phyloP scores from a whole-genome alignment of 345 rosid species.

The Salix caprea region DNA sequence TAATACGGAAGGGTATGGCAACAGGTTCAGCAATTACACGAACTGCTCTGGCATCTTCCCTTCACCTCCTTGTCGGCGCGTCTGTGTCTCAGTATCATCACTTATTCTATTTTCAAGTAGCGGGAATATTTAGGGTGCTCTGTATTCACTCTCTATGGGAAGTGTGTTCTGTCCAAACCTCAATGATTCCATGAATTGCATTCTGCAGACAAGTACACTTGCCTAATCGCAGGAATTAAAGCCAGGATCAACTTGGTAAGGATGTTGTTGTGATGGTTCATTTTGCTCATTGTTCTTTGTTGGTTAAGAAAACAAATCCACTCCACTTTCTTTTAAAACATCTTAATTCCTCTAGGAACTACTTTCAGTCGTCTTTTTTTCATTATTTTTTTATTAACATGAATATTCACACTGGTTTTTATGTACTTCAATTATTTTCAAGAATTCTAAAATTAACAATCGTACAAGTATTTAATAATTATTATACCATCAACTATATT shows the following conservation, averaged over 20 bases:
- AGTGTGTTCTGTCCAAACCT: neutral
- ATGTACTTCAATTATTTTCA: too few species aligned
- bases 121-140: neutral
- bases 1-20: neutral
- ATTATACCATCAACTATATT: too few species aligned
- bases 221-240: slow-evolving; percentile 60
- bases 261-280: neutral
- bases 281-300: neutral
- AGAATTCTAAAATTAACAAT: too few species aligned
- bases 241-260: slow-evolving; percentile 74
- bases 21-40: neutral
- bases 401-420: fast-evolving
- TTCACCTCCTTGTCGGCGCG: neutral
- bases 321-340: neutral
- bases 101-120: neutral
- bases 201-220: slow-evolving; percentile 56
- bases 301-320: neutral
- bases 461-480: too few species aligned
- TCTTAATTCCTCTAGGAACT: neutral
- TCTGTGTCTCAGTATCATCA: neutral
- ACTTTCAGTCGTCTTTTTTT: neutral
- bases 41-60: neutral
- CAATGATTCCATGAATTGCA: slow-evolving; percentile 1
- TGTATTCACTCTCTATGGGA: neutral
- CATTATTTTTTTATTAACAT: too few species aligned